Evolutionary conservation across 2,329 filamentous ascomycete species (phyloP).

Genomic region (Verticillium longisporum): DNA sequence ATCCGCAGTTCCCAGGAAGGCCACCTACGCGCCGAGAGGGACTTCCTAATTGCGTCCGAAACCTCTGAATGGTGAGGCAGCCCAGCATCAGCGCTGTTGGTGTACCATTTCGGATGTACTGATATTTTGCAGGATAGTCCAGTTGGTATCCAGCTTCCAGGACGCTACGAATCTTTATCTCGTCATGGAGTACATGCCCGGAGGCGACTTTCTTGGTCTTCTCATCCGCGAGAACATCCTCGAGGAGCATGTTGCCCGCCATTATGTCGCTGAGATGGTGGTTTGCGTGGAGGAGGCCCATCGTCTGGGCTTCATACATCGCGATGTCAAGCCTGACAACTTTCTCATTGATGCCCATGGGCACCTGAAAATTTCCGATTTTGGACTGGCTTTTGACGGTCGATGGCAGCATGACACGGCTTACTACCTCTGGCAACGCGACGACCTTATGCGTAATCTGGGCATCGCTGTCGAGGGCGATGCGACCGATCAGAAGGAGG

Average conservation of each 20-base stretch:
- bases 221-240: constrained; percentile 81
- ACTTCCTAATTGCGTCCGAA: constrained; percentile 84
- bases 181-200: constrained; percentile 98
- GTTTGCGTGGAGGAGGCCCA: constrained; percentile 91
- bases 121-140: constrained; percentile 61
- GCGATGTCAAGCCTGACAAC: constrained; percentile 96
- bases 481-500: constrained; percentile 56
- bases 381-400: constrained; percentile 90
- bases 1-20: constrained; percentile 85
- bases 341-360: constrained; percentile 85
- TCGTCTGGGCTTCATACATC: constrained; percentile 82
- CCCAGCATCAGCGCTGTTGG: neutral
- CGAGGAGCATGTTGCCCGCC: constrained; percentile 69
- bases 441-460: constrained; percentile 69
- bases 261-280: constrained; percentile 94
- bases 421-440: constrained; percentile 80
- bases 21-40: constrained; percentile 82
- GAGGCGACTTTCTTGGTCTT: constrained; percentile 85
- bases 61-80: constrained; percentile 65
- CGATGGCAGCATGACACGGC: constrained; percentile 88
- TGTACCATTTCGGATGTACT: neutral
- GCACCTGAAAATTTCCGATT: constrained; percentile 93
- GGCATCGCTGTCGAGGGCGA: constrained; percentile 71
- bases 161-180: constrained; percentile 80
- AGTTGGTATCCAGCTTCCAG: constrained; percentile 82